Conservation (phyloP, 2,329 filamentous ascomycete species). For the Lachnellula occidentalis region DNA sequence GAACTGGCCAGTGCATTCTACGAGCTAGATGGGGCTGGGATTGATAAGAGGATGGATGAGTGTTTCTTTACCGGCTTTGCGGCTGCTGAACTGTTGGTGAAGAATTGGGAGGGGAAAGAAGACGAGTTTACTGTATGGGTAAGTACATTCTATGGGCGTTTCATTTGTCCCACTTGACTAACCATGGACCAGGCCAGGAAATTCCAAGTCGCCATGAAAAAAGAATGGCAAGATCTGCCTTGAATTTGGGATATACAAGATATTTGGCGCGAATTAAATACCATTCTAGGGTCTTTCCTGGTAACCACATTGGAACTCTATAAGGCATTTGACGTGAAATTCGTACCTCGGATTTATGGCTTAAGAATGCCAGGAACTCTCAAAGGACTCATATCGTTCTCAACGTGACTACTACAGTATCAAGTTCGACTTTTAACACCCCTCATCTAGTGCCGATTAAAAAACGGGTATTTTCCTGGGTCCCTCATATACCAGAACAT, state of each 20-base stretch:
- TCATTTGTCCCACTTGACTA: conserved; percentile 1
- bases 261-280: background rate
- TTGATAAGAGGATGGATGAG: conserved; percentile 52
- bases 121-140: conserved; percentile 79
- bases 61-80: conserved; percentile 56
- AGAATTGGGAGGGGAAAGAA: conserved; percentile 56
- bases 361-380: no score
- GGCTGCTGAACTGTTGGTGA: conserved; percentile 49
- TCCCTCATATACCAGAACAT: no score
- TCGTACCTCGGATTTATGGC: no score
- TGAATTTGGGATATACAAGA: background rate
- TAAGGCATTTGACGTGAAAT: no score
- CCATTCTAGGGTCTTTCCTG: background rate
- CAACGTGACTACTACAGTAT: no score
- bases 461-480: no score
- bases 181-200: conserved; percentile 20
- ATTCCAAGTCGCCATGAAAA: conserved; percentile 28
- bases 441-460: no score
- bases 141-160: conserved; percentile 1
- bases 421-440: no score
- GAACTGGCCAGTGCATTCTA: conserved; percentile 70
- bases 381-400: no score
- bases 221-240: conserved; percentile 9
- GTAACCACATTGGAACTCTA: no score
- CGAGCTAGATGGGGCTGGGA: conserved; percentile 53